phyloP scores from a whole-genome alignment of 768 basidiomycete genomes.

The Termitomyces sp. region DNA sequence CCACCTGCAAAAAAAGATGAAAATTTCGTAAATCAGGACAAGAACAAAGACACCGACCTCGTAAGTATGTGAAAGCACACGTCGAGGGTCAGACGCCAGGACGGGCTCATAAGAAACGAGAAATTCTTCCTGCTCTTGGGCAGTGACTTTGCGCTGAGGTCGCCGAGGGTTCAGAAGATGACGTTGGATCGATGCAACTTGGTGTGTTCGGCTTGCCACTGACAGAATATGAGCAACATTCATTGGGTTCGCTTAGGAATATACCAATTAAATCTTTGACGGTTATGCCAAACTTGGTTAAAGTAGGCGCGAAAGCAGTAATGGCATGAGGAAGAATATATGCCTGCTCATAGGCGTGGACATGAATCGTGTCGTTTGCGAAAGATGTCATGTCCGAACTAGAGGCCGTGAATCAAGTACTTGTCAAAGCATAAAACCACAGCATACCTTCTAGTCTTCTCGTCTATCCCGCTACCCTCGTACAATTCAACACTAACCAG shows the following conservation, averaged over 20 bases:
- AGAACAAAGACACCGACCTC: slow-evolving; percentile 21
- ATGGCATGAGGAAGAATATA: slow-evolving; percentile 68
- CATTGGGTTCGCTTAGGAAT: slow-evolving; percentile 15
- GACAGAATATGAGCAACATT: not conserved
- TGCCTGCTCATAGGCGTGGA: slow-evolving; percentile 61
- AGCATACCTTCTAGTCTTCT: slow-evolving; percentile 66
- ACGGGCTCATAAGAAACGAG: slow-evolving; percentile 82
- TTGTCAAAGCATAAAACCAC: not conserved
- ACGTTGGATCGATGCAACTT: slow-evolving; percentile 70
- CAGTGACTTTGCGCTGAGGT: slow-evolving; percentile 68
- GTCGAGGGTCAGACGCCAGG: slow-evolving; percentile 61
- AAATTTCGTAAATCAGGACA: not conserved
- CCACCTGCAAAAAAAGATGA: slow-evolving; percentile 41
- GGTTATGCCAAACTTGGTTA: slow-evolving; percentile 85
- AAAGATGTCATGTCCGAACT: slow-evolving; percentile 41
- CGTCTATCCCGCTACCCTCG: slow-evolving; percentile 64
- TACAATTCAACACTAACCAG: slow-evolving; percentile 86
- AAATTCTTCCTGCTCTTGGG: slow-evolving; percentile 79
- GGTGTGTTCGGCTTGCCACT: slow-evolving; percentile 77
- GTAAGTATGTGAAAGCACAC: slow-evolving; percentile 45
- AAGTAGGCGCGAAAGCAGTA: slow-evolving; percentile 66
- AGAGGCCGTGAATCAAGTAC: not conserved
- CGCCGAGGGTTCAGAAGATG: slow-evolving; percentile 79
- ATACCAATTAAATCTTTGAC: slow-evolving; percentile 81
- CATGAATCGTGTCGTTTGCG: slow-evolving; percentile 44